phyloP scores from a whole-genome alignment of 441 rosid species.

The Dalechampia spathulata region DNA sequence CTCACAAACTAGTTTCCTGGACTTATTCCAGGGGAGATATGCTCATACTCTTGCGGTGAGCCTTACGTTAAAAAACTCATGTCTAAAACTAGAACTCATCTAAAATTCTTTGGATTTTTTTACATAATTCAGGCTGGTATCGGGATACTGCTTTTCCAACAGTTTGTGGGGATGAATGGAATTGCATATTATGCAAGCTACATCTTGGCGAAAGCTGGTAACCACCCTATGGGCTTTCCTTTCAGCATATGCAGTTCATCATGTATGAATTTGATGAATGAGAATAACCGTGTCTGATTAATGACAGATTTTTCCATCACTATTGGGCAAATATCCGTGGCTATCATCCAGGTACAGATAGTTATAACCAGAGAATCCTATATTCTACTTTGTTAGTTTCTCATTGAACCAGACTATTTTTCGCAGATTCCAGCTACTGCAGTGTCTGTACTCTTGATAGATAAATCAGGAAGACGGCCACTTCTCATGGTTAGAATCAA shows the following conservation, averaged over 20 bases:
- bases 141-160: slow-evolving; percentile 37
- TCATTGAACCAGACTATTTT: background rate
- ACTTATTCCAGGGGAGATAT: slow-evolving; percentile 34
- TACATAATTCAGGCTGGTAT: slow-evolving; percentile 29
- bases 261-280: background rate
- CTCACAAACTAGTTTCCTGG: slow-evolving; percentile 15
- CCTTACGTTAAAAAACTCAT: background rate
- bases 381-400: background rate
- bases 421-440: slow-evolving; percentile 15
- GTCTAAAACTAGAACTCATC: too few species aligned
- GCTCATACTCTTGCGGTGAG: slow-evolving; percentile 29
- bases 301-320: slow-evolving; percentile 7
- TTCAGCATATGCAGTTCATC: too few species aligned
- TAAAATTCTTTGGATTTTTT: too few species aligned
- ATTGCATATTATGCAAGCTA: slow-evolving; percentile 27
- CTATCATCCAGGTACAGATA: slow-evolving; percentile 6
- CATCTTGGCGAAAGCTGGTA: slow-evolving; percentile 35
- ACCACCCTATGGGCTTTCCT: too few species aligned
- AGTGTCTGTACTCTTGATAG: slow-evolving; percentile 9
- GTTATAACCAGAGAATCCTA: background rate
- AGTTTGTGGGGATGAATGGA: slow-evolving; percentile 34
- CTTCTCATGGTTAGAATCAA: slow-evolving; percentile 17
- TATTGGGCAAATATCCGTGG: slow-evolving; percentile 3
- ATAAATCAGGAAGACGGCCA: slow-evolving; percentile 14
- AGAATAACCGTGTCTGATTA: background rate